These are phyloP conservation scores for Tolypocladium inflatum DNA, from an alignment of 2,329 filamentous ascomycete species.

Conservation along the genomic window DNA sequence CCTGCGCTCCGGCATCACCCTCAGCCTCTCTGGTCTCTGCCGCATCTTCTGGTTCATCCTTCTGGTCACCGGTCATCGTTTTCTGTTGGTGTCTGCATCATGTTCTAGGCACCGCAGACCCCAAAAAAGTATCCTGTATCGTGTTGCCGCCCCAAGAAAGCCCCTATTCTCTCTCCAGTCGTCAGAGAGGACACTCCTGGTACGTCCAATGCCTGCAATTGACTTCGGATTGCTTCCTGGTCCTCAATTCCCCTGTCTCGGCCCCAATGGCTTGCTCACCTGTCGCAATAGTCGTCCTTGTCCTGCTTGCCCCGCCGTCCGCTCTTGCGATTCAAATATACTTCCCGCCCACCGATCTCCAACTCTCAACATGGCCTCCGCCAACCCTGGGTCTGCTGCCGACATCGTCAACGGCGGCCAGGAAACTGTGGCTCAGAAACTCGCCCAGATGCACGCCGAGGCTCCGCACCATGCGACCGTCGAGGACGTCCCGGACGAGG, in stretches of 20 bases:
- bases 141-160: neutral
- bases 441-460: constrained; percentile 53
- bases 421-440: constrained; percentile 49
- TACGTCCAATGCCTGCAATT: neutral
- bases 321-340: neutral
- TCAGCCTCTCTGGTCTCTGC: constrained; percentile 18
- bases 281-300: neutral
- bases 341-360: neutral
- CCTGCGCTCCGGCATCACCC: constrained; percentile 14
- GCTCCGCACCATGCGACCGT: constrained; percentile 54
- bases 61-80: constrained; percentile 29
- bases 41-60: constrained; percentile 28
- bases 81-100: constrained; percentile 24
- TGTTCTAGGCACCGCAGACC: constrained; percentile 27
- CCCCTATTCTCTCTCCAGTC: neutral
- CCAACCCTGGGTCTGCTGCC: constrained; percentile 16
- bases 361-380: constrained; percentile 30
- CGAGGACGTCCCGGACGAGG: constrained; percentile 76
- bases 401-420: constrained; percentile 27
- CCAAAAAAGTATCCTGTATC: constrained; percentile 2
- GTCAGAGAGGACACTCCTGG: neutral
- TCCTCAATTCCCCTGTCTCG: neutral
- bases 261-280: neutral
- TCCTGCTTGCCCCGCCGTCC: neutral
- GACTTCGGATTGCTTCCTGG: neutral